These are phyloP conservation scores for Cytidiella melzeri DNA, from an alignment of 768 basidiomycete genomes.

Conservation along the genomic window DNA sequence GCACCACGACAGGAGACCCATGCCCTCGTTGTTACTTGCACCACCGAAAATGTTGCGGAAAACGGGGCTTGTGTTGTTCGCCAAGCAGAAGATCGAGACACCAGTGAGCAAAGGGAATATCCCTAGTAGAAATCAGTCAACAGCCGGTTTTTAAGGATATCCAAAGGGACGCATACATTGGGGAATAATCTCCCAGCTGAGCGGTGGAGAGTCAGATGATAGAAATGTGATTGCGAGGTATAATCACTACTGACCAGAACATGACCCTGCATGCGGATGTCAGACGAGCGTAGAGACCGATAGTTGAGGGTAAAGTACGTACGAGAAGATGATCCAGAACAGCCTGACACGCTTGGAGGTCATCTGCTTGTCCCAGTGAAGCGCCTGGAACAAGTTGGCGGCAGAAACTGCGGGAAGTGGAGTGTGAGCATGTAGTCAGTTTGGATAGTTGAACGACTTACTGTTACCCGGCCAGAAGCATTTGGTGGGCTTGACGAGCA, in stretches of 20 bases:
- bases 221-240: neutral
- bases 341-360: slow-evolving; percentile 33
- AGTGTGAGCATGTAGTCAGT: neutral
- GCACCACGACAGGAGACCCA: slow-evolving; percentile 52
- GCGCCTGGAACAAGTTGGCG: slow-evolving; percentile 28
- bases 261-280: slow-evolving; percentile 2
- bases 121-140: slow-evolving; percentile 21
- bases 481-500: slow-evolving; percentile 47
- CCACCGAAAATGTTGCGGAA: slow-evolving; percentile 27
- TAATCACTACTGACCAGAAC: slow-evolving; percentile 4
- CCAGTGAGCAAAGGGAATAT: slow-evolving; percentile 29
- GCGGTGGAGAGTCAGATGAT: neutral
- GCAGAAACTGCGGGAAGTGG: slow-evolving; percentile 14
- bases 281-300: slow-evolving; percentile 4
- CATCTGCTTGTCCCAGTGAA: slow-evolving; percentile 32
- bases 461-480: slow-evolving; percentile 26
- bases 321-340: slow-evolving; percentile 34
- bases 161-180: slow-evolving; percentile 30
- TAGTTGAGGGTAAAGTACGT: slow-evolving; percentile 24
- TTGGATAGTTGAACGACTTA: slow-evolving; percentile 15
- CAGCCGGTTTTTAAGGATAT: slow-evolving; percentile 9
- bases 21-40: slow-evolving; percentile 47
- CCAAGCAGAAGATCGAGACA: slow-evolving; percentile 32
- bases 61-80: slow-evolving; percentile 24
- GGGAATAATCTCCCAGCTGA: slow-evolving; percentile 31